These are phyloP conservation scores for Jaapia argillacea DNA, from an alignment of 768 basidiomycete species.

Conservation along the genomic window DNA sequence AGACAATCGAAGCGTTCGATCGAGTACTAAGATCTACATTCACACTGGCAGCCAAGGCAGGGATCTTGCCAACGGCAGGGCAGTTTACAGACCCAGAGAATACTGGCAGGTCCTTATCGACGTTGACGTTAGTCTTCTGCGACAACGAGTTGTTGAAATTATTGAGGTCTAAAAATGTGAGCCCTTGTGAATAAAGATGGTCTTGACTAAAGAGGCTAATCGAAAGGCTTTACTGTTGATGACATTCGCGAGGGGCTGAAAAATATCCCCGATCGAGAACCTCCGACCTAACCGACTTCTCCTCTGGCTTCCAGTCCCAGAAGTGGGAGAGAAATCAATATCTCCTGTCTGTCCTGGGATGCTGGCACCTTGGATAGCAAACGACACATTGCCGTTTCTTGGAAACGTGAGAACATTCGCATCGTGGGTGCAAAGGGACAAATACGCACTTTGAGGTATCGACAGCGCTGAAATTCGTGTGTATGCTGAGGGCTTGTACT, in stretches of 20 bases:
- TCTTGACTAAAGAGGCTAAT: no score
- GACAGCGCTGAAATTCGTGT: constrained; percentile 26
- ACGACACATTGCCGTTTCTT: constrained; percentile 16
- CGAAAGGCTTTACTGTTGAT: no score
- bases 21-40: constrained; percentile 19
- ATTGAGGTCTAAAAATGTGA: constrained; percentile 2
- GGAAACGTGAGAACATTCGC: background rate
- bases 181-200: no score
- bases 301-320: no score
- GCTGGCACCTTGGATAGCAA: constrained; percentile 15
- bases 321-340: background rate
- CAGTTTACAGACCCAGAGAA: constrained; percentile 13
- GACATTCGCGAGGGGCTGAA: no score
- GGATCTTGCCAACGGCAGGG: constrained; percentile 6
- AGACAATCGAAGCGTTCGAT: constrained; percentile 20
- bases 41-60: constrained; percentile 12
- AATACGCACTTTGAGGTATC: constrained; percentile 9
- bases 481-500: constrained; percentile 30
- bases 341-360: constrained; percentile 10
- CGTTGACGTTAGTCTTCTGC: constrained; percentile 8
- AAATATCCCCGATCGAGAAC: no score
- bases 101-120: constrained; percentile 11
- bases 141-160: constrained; percentile 11
- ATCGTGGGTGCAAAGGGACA: background rate
- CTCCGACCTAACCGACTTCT: no score